Evolutionary conservation across 768 basidiomycete genomes (phyloP).

Genomic region (Tylopilus balloui): DNA sequence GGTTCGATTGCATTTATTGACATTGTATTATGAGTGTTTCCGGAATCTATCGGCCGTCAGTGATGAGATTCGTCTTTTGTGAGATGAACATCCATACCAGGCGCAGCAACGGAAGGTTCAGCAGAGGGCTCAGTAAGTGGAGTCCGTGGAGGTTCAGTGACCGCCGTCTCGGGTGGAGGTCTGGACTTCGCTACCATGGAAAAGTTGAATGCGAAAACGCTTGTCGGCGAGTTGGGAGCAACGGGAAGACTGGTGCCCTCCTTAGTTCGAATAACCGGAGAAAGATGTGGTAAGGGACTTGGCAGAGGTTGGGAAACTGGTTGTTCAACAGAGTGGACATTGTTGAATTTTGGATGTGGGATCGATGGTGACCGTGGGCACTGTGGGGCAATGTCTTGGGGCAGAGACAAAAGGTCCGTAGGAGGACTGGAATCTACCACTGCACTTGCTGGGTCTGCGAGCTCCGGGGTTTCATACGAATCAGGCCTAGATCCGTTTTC

Average conservation of each 20-base stretch:
- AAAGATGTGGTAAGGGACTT: slow-evolving; percentile 2
- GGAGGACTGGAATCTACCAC: not conserved
- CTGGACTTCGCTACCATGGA: slow-evolving; percentile 47
- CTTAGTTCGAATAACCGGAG: slow-evolving; percentile 9
- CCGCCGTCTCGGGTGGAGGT: slow-evolving; percentile 36
- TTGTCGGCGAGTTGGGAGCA: slow-evolving; percentile 39
- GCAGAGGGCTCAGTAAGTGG: not conserved
- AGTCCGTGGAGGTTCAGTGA: slow-evolving; percentile 9
- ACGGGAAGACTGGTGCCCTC: not conserved
- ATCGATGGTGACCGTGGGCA: not conserved
- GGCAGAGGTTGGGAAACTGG: slow-evolving; percentile 18
- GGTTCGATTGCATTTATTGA: slow-evolving; percentile 1
- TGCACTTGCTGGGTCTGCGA: not conserved
- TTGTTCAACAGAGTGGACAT: slow-evolving; percentile 25
- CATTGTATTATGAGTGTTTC: not conserved
- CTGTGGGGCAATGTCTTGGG: not conserved
- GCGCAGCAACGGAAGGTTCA: not conserved
- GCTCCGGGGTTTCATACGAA: not conserved
- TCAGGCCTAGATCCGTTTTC: not conserved
- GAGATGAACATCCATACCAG: slow-evolving; percentile 17
- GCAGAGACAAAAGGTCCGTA: not conserved
- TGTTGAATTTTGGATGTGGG: not conserved
- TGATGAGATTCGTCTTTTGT: slow-evolving; percentile 4
- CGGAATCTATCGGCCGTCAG: slow-evolving; percentile 11
- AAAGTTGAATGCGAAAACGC: slow-evolving; percentile 46